Evolutionary conservation across 257 asterid genomes (phyloP).

Genomic region (Primulina eburnea): DNA sequence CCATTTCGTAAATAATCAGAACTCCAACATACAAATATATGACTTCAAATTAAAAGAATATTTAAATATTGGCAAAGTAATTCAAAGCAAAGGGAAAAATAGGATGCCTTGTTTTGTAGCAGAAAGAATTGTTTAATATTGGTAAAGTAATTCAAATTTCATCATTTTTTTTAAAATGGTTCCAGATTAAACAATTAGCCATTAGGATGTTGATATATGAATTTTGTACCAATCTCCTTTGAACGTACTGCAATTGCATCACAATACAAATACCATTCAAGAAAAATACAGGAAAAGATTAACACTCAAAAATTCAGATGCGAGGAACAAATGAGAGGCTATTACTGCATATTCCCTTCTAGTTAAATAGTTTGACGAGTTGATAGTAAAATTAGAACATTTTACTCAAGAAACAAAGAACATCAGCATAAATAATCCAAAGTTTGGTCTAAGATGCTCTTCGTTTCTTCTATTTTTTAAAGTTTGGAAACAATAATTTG

Average conservation of each 20-base stretch:
- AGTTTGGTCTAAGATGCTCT: slow-evolving; percentile 26
- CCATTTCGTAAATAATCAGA: too few species aligned
- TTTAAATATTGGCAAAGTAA: too few species aligned
- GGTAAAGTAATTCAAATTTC: too few species aligned
- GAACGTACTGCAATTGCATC: neutral
- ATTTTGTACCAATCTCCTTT: too few species aligned
- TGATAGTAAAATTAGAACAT: neutral
- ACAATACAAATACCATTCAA: neutral
- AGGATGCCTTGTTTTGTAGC: too few species aligned
- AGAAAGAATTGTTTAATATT: too few species aligned
- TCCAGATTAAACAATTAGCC: neutral
- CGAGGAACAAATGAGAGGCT: neutral
- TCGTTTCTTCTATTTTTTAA: slow-evolving; percentile 32
- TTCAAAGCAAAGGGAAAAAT: too few species aligned
- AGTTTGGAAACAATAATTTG: too few species aligned
- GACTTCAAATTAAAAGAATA: too few species aligned
- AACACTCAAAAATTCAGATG: neutral
- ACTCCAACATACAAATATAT: too few species aligned
- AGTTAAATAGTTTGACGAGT: neutral
- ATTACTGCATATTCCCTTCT: neutral
- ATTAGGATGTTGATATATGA: neutral
- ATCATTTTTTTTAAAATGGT: too few species aligned
- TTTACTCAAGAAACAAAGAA: neutral
- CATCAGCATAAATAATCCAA: neutral
- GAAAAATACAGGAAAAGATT: neutral